phyloP scores from a whole-genome alignment of 495 filamentous ascomycete genomes.

The Pseudomonodictys pantanalensis region DNA sequence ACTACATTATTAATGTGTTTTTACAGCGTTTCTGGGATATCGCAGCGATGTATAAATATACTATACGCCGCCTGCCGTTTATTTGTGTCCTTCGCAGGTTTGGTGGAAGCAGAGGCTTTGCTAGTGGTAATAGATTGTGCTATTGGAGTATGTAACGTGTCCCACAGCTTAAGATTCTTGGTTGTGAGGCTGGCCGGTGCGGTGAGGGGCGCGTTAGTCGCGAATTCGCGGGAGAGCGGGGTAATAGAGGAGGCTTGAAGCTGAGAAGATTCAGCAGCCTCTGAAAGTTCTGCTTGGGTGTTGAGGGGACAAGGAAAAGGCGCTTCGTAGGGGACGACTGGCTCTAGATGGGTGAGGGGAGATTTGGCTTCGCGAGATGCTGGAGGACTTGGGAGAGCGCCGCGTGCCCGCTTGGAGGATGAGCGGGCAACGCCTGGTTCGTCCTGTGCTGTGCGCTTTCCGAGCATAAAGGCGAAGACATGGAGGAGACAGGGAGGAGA shows the following conservation, averaged over 20 bases:
- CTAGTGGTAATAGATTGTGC: slow-evolving; percentile 7
- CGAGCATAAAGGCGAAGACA: slow-evolving; percentile 14
- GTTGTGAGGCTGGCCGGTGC: slow-evolving; percentile 16
- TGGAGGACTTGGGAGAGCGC: slow-evolving; percentile 13
- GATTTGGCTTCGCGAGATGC: slow-evolving; percentile 11
- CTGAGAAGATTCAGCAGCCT: slow-evolving; percentile 10
- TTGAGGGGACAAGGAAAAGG: slow-evolving; percentile 8
- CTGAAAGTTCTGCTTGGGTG: slow-evolving; percentile 6
- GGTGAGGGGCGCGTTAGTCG: slow-evolving; percentile 7
- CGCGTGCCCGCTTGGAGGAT: slow-evolving; percentile 16
- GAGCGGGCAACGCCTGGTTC: slow-evolving; percentile 18
- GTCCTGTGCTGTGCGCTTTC: slow-evolving; percentile 16
- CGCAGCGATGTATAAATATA: slow-evolving; percentile 13
- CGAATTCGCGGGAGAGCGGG: slow-evolving; percentile 5
- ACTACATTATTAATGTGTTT: slow-evolving; percentile 16
- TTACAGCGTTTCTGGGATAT: slow-evolving; percentile 19
- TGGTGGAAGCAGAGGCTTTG: slow-evolving; percentile 12
- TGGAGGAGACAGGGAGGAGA: slow-evolving; percentile 9
- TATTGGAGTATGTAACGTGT: slow-evolving; percentile 13
- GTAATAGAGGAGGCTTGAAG: slow-evolving; percentile 6
- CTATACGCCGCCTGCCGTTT: slow-evolving; percentile 15
- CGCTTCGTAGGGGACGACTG: neutral
- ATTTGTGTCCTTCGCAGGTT: slow-evolving; percentile 14
- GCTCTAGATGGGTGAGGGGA: slow-evolving; percentile 7
- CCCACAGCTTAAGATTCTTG: slow-evolving; percentile 16